These are phyloP conservation scores for Fusarium luffae DNA, from an alignment of 2,329 filamentous ascomycete species.

Conservation along the genomic window DNA sequence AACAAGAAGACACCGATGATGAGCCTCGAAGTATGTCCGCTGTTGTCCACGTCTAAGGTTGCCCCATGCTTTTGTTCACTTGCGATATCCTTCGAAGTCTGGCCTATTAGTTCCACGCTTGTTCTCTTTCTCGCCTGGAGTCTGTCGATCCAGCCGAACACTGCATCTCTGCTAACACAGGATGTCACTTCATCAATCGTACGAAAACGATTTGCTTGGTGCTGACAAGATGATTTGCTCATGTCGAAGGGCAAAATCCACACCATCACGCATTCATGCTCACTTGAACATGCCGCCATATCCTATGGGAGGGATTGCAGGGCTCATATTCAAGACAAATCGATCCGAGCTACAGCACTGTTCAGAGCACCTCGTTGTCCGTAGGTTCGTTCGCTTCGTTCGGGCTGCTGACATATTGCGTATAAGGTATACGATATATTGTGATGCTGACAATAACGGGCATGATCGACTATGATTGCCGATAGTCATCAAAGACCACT, in stretches of 20 bases:
- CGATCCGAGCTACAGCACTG: neutral
- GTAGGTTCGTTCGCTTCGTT: conserved; percentile 1
- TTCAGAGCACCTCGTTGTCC: neutral
- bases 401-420: neutral
- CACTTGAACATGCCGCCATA: neutral
- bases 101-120: neutral
- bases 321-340: neutral
- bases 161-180: neutral
- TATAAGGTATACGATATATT: neutral
- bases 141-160: neutral
- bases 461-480: neutral
- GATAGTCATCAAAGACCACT: neutral
- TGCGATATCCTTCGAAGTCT: neutral
- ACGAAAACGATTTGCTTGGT: neutral
- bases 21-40: neutral
- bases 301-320: neutral
- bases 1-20: neutral
- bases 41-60: neutral
- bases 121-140: neutral
- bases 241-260: neutral
- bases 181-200: neutral
- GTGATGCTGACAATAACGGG: neutral
- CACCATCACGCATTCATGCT: neutral
- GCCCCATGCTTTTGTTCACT: conserved; percentile 5
- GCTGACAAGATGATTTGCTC: neutral